Evolutionary conservation across 2,329 filamentous ascomycete genomes (phyloP).

Genomic region (Knoxdaviesia capensis): DNA sequence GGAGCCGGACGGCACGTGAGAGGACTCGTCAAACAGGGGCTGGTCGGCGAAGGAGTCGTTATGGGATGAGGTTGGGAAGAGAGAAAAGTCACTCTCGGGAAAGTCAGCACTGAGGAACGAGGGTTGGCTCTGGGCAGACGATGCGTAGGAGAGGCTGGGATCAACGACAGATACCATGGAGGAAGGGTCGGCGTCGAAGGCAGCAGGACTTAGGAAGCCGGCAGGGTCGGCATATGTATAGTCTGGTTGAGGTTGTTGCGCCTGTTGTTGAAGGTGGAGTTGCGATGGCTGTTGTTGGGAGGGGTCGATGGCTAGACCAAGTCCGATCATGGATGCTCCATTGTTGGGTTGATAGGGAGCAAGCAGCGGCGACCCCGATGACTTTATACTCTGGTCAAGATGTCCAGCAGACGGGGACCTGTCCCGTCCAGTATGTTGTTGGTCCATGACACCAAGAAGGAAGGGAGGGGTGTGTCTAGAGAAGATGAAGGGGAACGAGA

Average conservation of each 20-base stretch:
- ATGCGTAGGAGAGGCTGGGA: slow-evolving; percentile 16
- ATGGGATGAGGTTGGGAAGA: slow-evolving; percentile 36
- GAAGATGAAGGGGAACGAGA: not conserved
- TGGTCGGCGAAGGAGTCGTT: slow-evolving; percentile 37
- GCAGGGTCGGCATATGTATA: no score
- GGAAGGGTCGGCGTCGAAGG: not conserved
- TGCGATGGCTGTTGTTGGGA: no score
- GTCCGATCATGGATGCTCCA: no score
- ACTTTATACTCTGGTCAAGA: no score
- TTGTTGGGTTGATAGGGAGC: no score
- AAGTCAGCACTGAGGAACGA: slow-evolving; percentile 15
- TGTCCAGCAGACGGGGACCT: no score
- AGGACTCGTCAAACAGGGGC: slow-evolving; percentile 33
- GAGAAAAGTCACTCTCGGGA: slow-evolving; percentile 39
- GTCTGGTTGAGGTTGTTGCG: no score
- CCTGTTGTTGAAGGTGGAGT: no score
- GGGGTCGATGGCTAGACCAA: no score
- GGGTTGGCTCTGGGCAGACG: slow-evolving; percentile 17
- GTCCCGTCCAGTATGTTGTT: no score
- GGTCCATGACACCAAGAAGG: no score
- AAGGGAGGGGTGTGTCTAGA: not conserved
- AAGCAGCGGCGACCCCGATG: no score
- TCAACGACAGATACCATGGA: not conserved
- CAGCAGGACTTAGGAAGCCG: not conserved
- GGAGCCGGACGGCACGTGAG: slow-evolving; percentile 5